Conservation (phyloP, 1,284 basidiomycete species). For the Papiliotrema flavescens region DNA sequence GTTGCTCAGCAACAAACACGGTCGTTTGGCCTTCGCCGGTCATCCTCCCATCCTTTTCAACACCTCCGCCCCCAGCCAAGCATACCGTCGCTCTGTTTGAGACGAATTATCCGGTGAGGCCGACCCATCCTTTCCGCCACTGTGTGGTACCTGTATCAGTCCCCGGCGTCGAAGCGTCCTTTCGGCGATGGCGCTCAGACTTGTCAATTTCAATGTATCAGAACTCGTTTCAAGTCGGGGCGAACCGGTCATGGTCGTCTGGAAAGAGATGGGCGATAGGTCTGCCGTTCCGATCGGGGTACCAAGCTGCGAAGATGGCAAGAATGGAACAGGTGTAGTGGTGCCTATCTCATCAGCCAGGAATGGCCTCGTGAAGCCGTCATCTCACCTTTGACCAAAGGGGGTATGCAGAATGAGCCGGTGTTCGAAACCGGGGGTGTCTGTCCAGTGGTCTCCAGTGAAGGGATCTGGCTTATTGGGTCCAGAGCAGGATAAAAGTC, state of each 20-base stretch:
- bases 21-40: too few species aligned
- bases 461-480: not conserved
- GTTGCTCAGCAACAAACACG: too few species aligned
- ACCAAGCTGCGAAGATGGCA: conserved; percentile 5
- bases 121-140: too few species aligned
- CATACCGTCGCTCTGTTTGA: too few species aligned
- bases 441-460: not conserved
- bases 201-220: too few species aligned
- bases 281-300: not conserved
- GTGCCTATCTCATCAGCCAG: not conserved
- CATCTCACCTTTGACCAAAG: not conserved
- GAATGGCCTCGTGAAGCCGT: not conserved
- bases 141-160: too few species aligned
- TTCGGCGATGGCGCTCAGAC: too few species aligned
- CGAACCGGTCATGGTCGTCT: not conserved
- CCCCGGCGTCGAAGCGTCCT: too few species aligned
- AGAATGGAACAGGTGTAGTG: not conserved
- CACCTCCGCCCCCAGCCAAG: too few species aligned
- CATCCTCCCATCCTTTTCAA: too few species aligned
- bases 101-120: too few species aligned
- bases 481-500: not conserved
- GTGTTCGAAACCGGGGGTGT: not conserved
- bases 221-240: too few species aligned
- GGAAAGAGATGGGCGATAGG: not conserved
- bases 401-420: not conserved